Base-by-base conservation (phyloP, 768 basidiomycete genomes). In the Russula lepida region DNA sequence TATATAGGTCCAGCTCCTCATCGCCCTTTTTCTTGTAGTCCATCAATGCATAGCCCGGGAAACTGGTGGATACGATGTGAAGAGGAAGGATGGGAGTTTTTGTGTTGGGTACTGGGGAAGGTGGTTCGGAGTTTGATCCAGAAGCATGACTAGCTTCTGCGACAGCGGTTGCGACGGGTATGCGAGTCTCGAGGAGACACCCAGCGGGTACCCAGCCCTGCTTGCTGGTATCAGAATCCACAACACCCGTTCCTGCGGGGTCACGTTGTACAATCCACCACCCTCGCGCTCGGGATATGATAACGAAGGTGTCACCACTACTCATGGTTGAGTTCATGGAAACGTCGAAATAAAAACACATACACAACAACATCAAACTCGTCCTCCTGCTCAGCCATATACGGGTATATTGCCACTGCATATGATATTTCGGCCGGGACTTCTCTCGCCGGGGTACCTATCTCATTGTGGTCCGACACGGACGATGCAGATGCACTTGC, bases 261-360 rank as follows among this genome's bases (percentile, higher is more conserved):
- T 99, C 97, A 35, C 90, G 85, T 70, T 98, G 95, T 4, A 98
- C 97, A 35, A 98, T 90, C 93, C 95, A 99, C 97, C 97, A 99
- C 1, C 97, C 95, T 58, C 95, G 86, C n/a, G 94, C 88, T 56
- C 95, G 85, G 56, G 91, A 91, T 44, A 94, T 76, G 64, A 98
- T 95, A 64, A 95, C 84, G 74, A 94, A 98, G 1, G 93, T 93
- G 69, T 95, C 92, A 43, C 92, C 93, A 17, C 92, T 95, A 57
- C 17, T 46, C 58, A 33, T 33, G 12, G 62, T 23, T 39, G 41
- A 15, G 28, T 47, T 2, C 32, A 67, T 41, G 68, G 64, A 58
- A 30, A 62, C 21, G 66, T 33, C 23, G 41, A 43, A 48, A 57
- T 58, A 58, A 51, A 56, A 21, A 59, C 11, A 81, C 89, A 75